Conservation (phyloP, 31 red algal genomes). For the Asparagopsis taxiformis region DNA sequence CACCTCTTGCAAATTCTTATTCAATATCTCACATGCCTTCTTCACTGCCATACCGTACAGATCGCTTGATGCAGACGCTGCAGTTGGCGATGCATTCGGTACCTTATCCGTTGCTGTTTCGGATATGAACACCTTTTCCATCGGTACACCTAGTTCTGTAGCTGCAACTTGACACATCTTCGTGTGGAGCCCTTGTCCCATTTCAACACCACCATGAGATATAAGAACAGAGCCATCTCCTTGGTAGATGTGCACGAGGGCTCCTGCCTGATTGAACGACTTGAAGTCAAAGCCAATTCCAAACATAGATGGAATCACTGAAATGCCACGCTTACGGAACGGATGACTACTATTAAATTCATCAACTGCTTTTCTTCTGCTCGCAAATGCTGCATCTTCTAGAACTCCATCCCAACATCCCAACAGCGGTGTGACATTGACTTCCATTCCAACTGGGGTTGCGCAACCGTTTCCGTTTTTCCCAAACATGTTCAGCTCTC, state of each 20-base stretch:
- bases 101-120: conserved; percentile 94
- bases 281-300: conserved; percentile 85
- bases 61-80: conserved; percentile 77
- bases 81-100: conserved; percentile 81
- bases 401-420: conserved; percentile 67
- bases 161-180: conserved; percentile 87
- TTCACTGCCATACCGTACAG: conserved; percentile 90
- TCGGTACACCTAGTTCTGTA: conserved; percentile 59
- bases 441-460: conserved; percentile 82
- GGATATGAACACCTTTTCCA: conserved; percentile 74
- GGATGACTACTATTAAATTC: conserved; percentile 50
- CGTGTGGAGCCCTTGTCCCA: conserved; percentile 89
- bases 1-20: conserved; percentile 21
- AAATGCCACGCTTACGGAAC: conserved; percentile 74
- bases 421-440: conserved; percentile 36
- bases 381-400: conserved; percentile 19
- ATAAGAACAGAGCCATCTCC: conserved; percentile 86
- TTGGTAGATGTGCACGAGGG: conserved; percentile 77
- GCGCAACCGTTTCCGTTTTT: conserved; percentile 24
- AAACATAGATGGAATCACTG: conserved; percentile 85
- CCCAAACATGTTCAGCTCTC: conserved; percentile 68
- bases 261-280: conserved; percentile 84
- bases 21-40: conserved; percentile 62
- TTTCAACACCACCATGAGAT: conserved; percentile 87
- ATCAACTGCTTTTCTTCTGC: conserved; percentile 33